phyloP scores from a whole-genome alignment of 495 filamentous ascomycete species.

The Aspergillus coremiiformis region DNA sequence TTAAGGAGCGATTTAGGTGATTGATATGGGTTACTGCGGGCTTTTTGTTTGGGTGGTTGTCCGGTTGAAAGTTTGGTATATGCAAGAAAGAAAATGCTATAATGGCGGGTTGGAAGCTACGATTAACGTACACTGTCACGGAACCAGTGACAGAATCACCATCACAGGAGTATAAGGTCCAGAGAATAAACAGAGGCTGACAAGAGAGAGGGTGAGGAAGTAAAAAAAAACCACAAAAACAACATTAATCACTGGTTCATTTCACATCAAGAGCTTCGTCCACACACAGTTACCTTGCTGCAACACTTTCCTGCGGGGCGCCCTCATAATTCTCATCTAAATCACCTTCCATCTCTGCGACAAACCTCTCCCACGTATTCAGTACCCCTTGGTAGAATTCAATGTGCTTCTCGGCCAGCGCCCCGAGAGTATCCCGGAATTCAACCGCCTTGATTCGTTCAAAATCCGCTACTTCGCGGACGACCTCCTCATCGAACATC shows the following conservation, averaged over 20 bases:
- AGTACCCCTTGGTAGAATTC: constrained; percentile 75
- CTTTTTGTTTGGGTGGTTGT: too few relatives aligned
- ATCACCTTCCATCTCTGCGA: constrained; percentile 78
- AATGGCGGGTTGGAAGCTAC: neutral
- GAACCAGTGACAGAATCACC: neutral
- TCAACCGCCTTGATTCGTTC: constrained; percentile 93
- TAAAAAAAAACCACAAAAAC: neutral
- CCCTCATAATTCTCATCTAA: constrained; percentile 16
- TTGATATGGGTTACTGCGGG: neutral
- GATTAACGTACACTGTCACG: neutral
- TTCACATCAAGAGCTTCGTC: neutral
- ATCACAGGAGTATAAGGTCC: neutral
- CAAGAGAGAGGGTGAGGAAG: neutral
- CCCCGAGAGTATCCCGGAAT: constrained; percentile 79
- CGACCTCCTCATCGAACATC: constrained; percentile 88
- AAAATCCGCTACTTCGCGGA: constrained; percentile 86
- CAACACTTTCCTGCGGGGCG: constrained; percentile 14
- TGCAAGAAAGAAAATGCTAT: neutral
- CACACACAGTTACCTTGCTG: neutral
- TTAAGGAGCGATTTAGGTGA: constrained; percentile 8
- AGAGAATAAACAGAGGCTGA: neutral
- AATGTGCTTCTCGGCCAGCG: constrained; percentile 76
- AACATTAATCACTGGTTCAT: neutral
- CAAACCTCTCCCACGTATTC: constrained; percentile 83
- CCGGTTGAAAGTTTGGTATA: too few relatives aligned